Conservation (phyloP, 192 early-diverging fungal species). For the Lunasporangiospora selenospora region DNA sequence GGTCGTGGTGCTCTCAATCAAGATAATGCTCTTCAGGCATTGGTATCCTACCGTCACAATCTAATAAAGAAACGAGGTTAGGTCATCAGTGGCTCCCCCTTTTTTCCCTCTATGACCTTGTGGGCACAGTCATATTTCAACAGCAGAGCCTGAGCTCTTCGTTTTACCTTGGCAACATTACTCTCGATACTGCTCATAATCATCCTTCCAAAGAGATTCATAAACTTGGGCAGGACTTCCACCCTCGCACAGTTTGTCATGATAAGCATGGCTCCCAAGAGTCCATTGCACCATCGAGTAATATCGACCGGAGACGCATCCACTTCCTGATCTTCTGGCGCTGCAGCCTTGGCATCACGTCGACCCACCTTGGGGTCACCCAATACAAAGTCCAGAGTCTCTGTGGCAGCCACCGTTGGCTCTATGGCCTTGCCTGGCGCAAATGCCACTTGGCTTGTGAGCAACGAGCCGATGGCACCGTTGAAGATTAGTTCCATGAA, state of each 20-base stretch:
- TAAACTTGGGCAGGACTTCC: constrained; percentile 12
- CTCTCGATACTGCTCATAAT: constrained; percentile 45
- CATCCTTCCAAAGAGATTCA: constrained; percentile 32
- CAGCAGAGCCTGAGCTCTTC: neutral
- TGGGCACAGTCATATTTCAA: too few relatives aligned
- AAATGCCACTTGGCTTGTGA: constrained; percentile 36
- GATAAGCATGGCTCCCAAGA: constrained; percentile 40
- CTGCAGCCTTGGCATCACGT: too few relatives aligned
- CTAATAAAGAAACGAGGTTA: constrained; percentile 6
- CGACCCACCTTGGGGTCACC: too few relatives aligned
- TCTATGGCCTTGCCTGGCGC: constrained; percentile 20
- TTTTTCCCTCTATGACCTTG: too few relatives aligned
- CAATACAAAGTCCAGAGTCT: too few relatives aligned
- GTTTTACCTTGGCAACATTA: constrained; percentile 25
- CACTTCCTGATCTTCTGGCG: constrained; percentile 33
- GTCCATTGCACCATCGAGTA: constrained; percentile 41
- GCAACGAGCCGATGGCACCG: constrained; percentile 17
- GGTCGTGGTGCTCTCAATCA: constrained; percentile 12
- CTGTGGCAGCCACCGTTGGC: too few relatives aligned
- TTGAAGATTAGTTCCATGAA: constrained; percentile 39
- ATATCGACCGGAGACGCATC: constrained; percentile 38
- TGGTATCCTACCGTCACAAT: constrained; percentile 46
- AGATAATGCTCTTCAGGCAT: constrained; percentile 25
- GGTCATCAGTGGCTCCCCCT: too few relatives aligned
- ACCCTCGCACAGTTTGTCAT: constrained; percentile 27